Base-by-base conservation (phyloP, 1,284 basidiomycete genomes). In the Moniliophthora roreri region DNA sequence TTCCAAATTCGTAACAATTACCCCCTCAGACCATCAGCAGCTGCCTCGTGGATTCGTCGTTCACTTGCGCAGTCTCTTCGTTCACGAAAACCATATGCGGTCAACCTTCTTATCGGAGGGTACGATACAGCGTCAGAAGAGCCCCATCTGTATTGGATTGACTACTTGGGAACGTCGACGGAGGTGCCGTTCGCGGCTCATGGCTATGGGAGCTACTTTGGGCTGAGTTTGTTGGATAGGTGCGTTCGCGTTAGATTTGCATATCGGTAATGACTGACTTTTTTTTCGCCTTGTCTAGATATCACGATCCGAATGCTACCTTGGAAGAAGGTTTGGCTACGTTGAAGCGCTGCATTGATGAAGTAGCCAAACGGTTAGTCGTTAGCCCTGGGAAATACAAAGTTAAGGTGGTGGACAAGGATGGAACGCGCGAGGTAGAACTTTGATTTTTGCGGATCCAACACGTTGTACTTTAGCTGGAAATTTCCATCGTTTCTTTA, bases 1-100 rank as follows among this genome's bases (percentile, higher is more conserved):
- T 96, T 97, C 74, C 93, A 97, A 64, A 99, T 99, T 67, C 88
- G 96, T 73, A 91, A 95, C 75, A 81, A 88, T 66, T 87, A 94
- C 68, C 81, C 93, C 18, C 88, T 98, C 38, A 87, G 93, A 40
- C 96, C 96, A 3, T 80, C 88, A 34, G 89, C 95, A 3, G 94
- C 95, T 16, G 93, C 95, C 2, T 84, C 94, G 15, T 99, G 95
- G 95, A 92, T 98, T 63, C 90, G 96, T 36, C 85, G 92, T 55
- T 80, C 91, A 26, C 82, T 99, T 23, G 96, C 96, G 32, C 84
- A 93, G 54, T 93, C 93, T 0, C 72, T 99, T 16, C 90, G 97
- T 48, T 95, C 93, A 0, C 83, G 93, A 55, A 82, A 85, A 45
- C 90, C 95, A 0, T 98, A 98, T 71, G 72, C 88, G 6, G 96